Conservation (phyloP, 768 basidiomycete genomes). For the Lactarius evosmus region DNA sequence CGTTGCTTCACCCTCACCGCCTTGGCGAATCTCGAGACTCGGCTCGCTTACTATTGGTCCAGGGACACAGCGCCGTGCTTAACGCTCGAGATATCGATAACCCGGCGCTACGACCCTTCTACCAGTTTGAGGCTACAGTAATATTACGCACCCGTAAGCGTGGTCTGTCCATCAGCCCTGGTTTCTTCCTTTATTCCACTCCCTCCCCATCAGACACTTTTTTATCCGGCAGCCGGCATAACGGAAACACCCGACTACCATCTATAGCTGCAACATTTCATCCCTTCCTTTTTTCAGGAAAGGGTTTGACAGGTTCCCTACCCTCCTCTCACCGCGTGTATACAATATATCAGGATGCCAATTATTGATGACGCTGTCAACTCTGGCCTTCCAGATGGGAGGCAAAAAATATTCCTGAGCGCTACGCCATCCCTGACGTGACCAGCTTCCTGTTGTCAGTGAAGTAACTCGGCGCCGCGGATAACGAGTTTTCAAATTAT, state of each 20-base stretch:
- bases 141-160: conserved; percentile 4
- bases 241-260: conserved; percentile 24
- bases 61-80: conserved; percentile 19
- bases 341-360: conserved; percentile 9
- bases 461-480: conserved; percentile 16
- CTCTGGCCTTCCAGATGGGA: neutral
- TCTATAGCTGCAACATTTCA: neutral
- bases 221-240: conserved; percentile 38
- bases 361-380: neutral
- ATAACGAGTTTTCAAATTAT: conserved; percentile 22
- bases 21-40: neutral
- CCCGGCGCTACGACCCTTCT: conserved; percentile 10
- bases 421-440: conserved; percentile 24
- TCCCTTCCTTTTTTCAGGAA: conserved; percentile 2
- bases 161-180: conserved; percentile 22
- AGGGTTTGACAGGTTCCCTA: conserved; percentile 13
- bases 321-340: conserved; percentile 9
- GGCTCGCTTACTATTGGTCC: conserved; percentile 14
- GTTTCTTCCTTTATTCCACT: conserved; percentile 20
- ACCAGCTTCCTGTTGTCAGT: conserved; percentile 8
- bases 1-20: neutral
- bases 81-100: conserved; percentile 23
- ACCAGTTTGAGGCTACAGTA: neutral
- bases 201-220: conserved; percentile 47
- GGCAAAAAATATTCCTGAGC: conserved; percentile 10